Base-by-base conservation (phyloP, 2,329 filamentous ascomycete genomes). In the Stagonosporopsis rhizophila region DNA sequence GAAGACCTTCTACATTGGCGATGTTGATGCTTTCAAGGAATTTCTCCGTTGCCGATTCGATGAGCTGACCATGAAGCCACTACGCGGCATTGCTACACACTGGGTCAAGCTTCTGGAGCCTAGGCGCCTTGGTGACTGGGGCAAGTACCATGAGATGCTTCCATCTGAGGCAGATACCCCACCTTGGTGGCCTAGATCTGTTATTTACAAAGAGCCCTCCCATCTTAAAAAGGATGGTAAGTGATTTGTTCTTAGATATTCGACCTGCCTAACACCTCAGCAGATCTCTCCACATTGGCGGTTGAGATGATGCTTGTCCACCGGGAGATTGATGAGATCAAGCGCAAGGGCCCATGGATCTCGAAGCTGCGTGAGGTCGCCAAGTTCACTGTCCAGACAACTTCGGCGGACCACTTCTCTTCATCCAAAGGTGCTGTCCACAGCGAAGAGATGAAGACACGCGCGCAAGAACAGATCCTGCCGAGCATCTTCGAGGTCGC, bases 81-180 rank as follows among this genome's bases (percentile, higher is more conserved):
- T 73, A 20, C 67, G 70, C 6, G 60, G 64, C 15, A 70, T 75
- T 30, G 67, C 69, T n/a, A 72, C 69, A 2, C 60, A 63, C 7
- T 75, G 72, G 72, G 61, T 75, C 30, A 71, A 69, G 52, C 58
- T 63, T 19, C 52, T 70, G 6, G 67, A 68, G 35, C 72, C 71
- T 4, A 59, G 60, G 19, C 68, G 72, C 4, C 58, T 66, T 32
- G 57, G 63, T 11, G 40, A 47, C 7, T 71, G 67, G 39, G 68
- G 69, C 6, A 62, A 59, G 4, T 74, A 74, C 38, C 64, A 69
- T 46, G 66, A 64, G 42, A 58, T 60, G 44, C 37, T 63, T 1
- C 64, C 66, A 1, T 44, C 44, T 7, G 46, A 59, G 23, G 55
- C 58, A 35, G 47, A 55, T 23, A 62, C 59, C 6, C 66, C 71